A percentile compares a stretch with the other conserved stretches of the same genome.
Conservation (phyloP, 768 basidiomycete species). For the Hygrophoropsis aurantiaca region DNA sequence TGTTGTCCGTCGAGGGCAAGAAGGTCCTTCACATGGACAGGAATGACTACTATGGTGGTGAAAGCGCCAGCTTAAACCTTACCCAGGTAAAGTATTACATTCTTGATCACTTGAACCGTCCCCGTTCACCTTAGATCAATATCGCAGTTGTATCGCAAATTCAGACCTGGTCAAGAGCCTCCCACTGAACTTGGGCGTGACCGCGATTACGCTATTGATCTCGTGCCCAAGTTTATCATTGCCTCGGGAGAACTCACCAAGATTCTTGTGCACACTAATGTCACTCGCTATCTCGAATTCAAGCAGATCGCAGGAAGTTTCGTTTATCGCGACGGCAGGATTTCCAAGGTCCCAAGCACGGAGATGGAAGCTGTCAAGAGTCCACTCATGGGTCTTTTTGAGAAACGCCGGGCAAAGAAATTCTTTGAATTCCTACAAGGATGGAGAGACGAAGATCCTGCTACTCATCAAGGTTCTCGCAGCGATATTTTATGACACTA, state of each 20-base stretch:
- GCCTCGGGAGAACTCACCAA: slow-evolving; percentile 96
- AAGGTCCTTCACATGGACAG: slow-evolving; percentile 99
- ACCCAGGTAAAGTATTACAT: slow-evolving; percentile 70
- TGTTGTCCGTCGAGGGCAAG: slow-evolving; percentile 99
- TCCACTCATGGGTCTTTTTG: slow-evolving; percentile 98
- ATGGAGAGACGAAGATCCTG: slow-evolving; percentile 95
- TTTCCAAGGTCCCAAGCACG: slow-evolving; percentile 96
- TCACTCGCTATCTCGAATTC: slow-evolving; percentile 98
- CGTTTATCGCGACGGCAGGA: slow-evolving; percentile 94
- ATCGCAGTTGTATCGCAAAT: slow-evolving; percentile 90
- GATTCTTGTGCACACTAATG: slow-evolving; percentile 98
- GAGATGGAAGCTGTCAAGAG: slow-evolving; percentile 96
- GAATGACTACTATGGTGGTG: slow-evolving; percentile 99
- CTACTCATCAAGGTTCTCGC: slow-evolving; percentile 86
- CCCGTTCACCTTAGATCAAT: slow-evolving; percentile 9
- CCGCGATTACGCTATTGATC: slow-evolving; percentile 96
- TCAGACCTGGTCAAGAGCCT: slow-evolving; percentile 72
- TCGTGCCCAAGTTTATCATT: slow-evolving; percentile 99
- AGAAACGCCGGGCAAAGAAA: slow-evolving; percentile 97
- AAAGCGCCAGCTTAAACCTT: slow-evolving; percentile 94
- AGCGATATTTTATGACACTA: neutral
- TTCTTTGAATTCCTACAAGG: slow-evolving; percentile 97
- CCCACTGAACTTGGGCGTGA: slow-evolving; percentile 91
- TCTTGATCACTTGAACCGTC: slow-evolving; percentile 12
- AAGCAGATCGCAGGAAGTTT: slow-evolving; percentile 99